These are phyloP conservation scores for Tremella yokohamensis DNA, from an alignment of 768 basidiomycete genomes.

Conservation along the genomic window DNA sequence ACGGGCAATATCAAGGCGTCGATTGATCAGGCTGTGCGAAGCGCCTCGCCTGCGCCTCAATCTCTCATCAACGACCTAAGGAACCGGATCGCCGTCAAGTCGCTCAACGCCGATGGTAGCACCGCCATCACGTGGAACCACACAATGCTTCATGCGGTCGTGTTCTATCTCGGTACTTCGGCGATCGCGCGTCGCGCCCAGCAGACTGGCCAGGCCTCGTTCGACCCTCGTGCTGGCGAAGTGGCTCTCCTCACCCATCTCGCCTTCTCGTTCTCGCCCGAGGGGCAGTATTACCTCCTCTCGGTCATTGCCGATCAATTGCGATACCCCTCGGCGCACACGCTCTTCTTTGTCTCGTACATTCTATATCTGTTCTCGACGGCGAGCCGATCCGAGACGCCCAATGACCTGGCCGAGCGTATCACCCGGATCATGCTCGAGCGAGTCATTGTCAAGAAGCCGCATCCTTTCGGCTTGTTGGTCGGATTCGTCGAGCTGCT, in stretches of 20 bases:
- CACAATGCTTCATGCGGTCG: constrained; percentile 84
- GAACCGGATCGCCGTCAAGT: constrained; percentile 65
- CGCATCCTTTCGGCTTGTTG: constrained; percentile 93
- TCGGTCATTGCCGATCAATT: constrained; percentile 90
- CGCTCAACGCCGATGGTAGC: constrained; percentile 44
- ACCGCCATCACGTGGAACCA: constrained; percentile 71
- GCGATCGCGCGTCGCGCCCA: constrained; percentile 86
- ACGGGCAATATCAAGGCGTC: constrained; percentile 70
- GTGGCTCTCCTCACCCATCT: constrained; percentile 80
- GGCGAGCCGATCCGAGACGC: constrained; percentile 21
- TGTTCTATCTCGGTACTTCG: constrained; percentile 93
- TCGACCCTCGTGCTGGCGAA: constrained; percentile 76
- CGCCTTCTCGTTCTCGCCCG: constrained; percentile 76
- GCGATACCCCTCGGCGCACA: constrained; percentile 97
- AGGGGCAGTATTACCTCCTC: constrained; percentile 94
- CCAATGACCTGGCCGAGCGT: constrained; percentile 60
- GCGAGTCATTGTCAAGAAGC: constrained; percentile 86
- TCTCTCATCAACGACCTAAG: constrained; percentile 68
- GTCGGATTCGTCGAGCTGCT: constrained; percentile 92
- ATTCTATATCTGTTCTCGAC: constrained; percentile 75
- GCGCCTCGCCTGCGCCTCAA: constrained; percentile 52
- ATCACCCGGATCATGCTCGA: constrained; percentile 71
- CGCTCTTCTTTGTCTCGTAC: constrained; percentile 93
- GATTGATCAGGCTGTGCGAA: constrained; percentile 80
- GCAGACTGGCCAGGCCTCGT: constrained; percentile 73